These are phyloP conservation scores for Geotrichum aggregatum DNA, from an alignment of 1,139 yeast species.

Conservation along the genomic window DNA sequence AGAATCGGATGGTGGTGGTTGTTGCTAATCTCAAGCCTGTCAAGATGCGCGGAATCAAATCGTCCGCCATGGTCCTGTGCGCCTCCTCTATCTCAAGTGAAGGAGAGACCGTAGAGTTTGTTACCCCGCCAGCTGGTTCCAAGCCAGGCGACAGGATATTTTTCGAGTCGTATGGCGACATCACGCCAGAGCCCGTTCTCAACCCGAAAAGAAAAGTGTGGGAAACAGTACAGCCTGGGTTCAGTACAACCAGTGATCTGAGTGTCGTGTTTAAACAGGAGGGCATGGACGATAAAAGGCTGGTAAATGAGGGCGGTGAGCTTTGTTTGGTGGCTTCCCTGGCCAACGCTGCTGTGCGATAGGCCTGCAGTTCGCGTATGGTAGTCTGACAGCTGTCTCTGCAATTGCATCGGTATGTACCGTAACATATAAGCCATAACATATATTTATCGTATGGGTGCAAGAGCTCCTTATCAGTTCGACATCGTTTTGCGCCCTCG, in stretches of 20 bases:
- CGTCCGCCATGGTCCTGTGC: conserved; percentile 94
- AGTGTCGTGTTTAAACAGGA: conserved; percentile 80
- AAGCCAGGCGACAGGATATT: conserved; percentile 94
- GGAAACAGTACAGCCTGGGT: conserved; percentile 89
- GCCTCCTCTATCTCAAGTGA: conserved; percentile 52
- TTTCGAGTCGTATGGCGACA: conserved; percentile 75
- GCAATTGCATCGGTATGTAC: too few relatives aligned
- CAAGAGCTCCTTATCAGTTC: too few relatives aligned
- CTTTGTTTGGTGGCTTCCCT: conserved; percentile 63
- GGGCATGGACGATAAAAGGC: conserved; percentile 69
- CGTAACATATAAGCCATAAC: too few relatives aligned
- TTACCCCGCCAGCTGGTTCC: conserved; percentile 88
- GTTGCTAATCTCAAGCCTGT: conserved; percentile 89
- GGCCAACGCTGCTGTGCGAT: conserved; percentile 71
- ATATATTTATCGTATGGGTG: neutral
- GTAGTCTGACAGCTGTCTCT: too few relatives aligned
- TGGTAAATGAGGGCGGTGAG: conserved; percentile 75
- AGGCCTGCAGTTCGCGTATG: conserved; percentile 28
- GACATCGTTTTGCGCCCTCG: too few relatives aligned
- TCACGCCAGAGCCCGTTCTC: conserved; percentile 80
- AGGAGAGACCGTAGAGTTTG: conserved; percentile 67
- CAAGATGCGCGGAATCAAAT: conserved; percentile 90
- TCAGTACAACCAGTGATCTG: conserved; percentile 69
- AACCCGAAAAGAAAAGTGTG: conserved; percentile 98
- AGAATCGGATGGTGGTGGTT: conserved; percentile 71